Evolutionary conservation across 345 rosid species (phyloP), one percentile per base, ranked within the genome.

Genomic region (Populus euphratica): DNA sequence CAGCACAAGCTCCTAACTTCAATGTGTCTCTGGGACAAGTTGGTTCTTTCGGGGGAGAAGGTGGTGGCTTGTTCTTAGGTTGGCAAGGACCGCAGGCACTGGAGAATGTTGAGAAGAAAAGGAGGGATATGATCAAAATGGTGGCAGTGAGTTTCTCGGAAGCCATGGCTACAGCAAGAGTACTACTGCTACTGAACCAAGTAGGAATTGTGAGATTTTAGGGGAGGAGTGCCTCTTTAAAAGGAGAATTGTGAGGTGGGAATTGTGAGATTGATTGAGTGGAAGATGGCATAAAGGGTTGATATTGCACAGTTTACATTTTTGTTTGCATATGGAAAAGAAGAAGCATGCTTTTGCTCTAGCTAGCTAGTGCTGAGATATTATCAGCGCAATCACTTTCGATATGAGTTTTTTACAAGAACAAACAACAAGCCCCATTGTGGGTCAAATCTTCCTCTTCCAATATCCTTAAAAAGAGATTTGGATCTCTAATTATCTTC

Each of bases 1-100:
- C 90, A 2, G 67, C 90, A 54, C 94, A 90, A 2, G 63, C 86
- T 6, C 91, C 88, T 20, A 89, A 84, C 84, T 87, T 89, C 81
- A 85, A 47, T 1, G 90, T 50, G 81, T 88, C 88, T 33, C 0
- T 71, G 0, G 92, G 90, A 79, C 94, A 90, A 33, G 77, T 47
- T 1, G 75, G 62, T 1, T 54, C 2, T 5, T 84, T 8, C 0
- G 71, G 52, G 23, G 85, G 21, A 0, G 73, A 9, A 0, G 77
- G 75, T 1, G n/a, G 5, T 0, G 82, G 80, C 9, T 38, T 43
- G 0, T 81, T 59, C 20, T 76, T 73, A 4, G 76, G 70, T 2
- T 12, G 18, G 87, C 91, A 84, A 7, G 83, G 8, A 20, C 31
- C 5, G n/a, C 86, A 87, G 23, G 85, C 86, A 18, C 12, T 59